These are phyloP conservation scores for Vanilla planifolia DNA, from an alignment of 106 monocot species.

Conservation along the genomic window DNA sequence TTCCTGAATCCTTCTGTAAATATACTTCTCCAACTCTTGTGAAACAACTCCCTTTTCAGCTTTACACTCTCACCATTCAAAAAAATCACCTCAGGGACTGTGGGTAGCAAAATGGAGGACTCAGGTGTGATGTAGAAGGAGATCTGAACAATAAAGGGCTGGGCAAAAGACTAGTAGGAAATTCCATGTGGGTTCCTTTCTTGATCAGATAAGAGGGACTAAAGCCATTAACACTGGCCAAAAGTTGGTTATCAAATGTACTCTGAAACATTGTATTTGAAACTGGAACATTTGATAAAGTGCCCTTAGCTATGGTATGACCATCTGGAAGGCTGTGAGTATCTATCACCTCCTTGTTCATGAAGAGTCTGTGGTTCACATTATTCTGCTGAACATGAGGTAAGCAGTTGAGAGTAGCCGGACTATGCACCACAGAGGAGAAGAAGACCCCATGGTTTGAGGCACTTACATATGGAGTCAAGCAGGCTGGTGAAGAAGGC, in stretches of 20 bases:
- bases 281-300: background rate
- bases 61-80: background rate
- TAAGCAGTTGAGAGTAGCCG: too few relatives aligned
- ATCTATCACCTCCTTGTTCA: constrained; percentile 17
- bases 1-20: too few relatives aligned
- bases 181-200: background rate
- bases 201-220: background rate
- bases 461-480: too few relatives aligned
- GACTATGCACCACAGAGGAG: too few relatives aligned
- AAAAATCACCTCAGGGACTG: constrained; percentile 5
- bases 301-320: background rate
- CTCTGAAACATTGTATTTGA: background rate
- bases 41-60: too few relatives aligned
- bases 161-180: background rate
- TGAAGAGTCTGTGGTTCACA: background rate
- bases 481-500: too few relatives aligned
- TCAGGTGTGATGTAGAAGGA: background rate
- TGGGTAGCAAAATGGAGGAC: constrained; percentile 8
- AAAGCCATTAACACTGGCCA: background rate
- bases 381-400: too few relatives aligned
- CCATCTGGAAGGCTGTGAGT: constrained; percentile 17
- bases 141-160: background rate
- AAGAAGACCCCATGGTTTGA: too few relatives aligned
- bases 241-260: constrained; percentile 7
- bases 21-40: too few relatives aligned